A percentile compares a stretch with the other conserved stretches of the same genome.
phyloP scores from a whole-genome alignment of 106 monocot genomes.

The Allium sativum region DNA sequence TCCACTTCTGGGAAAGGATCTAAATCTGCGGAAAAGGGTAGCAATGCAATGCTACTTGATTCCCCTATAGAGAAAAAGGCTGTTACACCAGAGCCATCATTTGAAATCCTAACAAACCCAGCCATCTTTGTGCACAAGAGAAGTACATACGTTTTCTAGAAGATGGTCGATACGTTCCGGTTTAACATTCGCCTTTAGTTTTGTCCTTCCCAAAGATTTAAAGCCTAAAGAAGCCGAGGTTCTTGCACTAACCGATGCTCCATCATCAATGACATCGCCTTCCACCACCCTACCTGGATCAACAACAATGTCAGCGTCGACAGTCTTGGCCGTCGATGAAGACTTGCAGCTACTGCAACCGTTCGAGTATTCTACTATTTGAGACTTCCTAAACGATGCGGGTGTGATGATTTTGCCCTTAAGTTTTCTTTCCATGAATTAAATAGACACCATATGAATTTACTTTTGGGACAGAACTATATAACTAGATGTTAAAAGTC shows the following conservation, averaged over 20 bases:
- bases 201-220: conserved; percentile 73
- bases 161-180: conserved; percentile 81
- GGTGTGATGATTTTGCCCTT: not conserved
- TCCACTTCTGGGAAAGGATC: conserved; percentile 36
- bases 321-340: conserved; percentile 78
- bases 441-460: no score
- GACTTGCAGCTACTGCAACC: conserved; percentile 89
- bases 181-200: conserved; percentile 74
- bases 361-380: conserved; percentile 63
- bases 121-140: conserved; percentile 76
- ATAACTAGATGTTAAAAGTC: no score
- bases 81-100: conserved; percentile 54
- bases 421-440: no score
- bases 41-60: conserved; percentile 74
- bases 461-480: no score
- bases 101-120: conserved; percentile 77
- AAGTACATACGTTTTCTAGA: conserved; percentile 78
- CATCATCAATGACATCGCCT: conserved; percentile 20
- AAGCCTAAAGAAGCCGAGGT: conserved; percentile 86
- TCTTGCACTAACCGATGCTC: conserved; percentile 77
- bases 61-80: conserved; percentile 40
- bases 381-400: not conserved
- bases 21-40: conserved; percentile 53
- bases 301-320: conserved; percentile 33
- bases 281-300: conserved; percentile 16